Evolutionary conservation across 495 filamentous ascomycete genomes (phyloP).

Genomic region (Hypoxylon lenormandii): DNA sequence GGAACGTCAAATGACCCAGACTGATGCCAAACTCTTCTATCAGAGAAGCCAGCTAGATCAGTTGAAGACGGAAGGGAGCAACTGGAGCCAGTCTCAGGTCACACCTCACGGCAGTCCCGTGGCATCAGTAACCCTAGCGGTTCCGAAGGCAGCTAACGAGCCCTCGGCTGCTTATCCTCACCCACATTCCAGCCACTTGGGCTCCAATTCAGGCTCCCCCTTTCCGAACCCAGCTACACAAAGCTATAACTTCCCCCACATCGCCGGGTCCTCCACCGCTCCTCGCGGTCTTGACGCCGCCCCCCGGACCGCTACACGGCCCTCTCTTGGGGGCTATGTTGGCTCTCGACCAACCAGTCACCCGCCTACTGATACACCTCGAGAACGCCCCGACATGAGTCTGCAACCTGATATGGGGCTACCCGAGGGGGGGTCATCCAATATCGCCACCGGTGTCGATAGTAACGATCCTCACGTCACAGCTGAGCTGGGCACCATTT

Average conservation of each 20-base stretch:
- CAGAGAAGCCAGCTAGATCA: conserved; percentile 81
- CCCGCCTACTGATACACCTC: conserved; percentile 24
- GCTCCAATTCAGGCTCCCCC: conserved; percentile 17
- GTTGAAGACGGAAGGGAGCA: conserved; percentile 59
- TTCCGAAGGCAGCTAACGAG: conserved; percentile 25
- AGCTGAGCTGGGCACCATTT: conserved; percentile 84
- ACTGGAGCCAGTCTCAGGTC: conserved; percentile 61
- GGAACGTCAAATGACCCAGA: conserved; percentile 89
- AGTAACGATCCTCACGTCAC: conserved; percentile 77
- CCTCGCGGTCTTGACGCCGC: conserved; percentile 43
- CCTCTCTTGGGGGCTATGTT: conserved; percentile 47
- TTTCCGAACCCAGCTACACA: conserved; percentile 38
- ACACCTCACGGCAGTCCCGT: conserved; percentile 65
- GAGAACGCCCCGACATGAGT: conserved; percentile 43
- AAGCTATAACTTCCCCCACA: conserved; percentile 49
- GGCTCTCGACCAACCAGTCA: conserved; percentile 23
- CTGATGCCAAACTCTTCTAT: conserved; percentile 94
- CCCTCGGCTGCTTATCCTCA: conserved; percentile 22
- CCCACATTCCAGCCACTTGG: conserved; percentile 19
- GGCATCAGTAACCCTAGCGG: conserved; percentile 31
- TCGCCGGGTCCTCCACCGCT: conserved; percentile 39
- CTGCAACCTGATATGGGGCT: conserved; percentile 38
- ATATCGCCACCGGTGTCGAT: conserved; percentile 55
- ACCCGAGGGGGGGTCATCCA: conserved; percentile 37
- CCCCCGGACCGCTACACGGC: conserved; percentile 47